Evolutionary conservation across 208 protist genomes (phyloP).

Genomic region (Jaenimonas drosophilae): DNA sequence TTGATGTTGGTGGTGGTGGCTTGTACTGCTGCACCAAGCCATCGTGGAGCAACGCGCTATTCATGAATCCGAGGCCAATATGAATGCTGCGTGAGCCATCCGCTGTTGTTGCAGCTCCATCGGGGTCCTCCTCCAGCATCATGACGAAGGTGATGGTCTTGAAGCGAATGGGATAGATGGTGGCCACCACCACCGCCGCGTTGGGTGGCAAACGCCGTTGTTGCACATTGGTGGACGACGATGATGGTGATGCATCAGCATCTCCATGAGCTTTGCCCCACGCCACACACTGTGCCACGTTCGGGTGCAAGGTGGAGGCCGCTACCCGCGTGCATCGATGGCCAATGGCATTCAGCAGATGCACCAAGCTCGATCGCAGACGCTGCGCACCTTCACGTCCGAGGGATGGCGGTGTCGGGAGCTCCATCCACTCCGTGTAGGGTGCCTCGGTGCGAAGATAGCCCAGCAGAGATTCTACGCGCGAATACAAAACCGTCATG

Average conservation of each 20-base stretch:
- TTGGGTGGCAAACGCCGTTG: constrained; percentile 6
- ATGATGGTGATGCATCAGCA: too few relatives aligned
- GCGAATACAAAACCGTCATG: constrained; percentile 15
- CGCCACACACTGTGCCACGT: too few relatives aligned
- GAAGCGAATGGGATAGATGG: constrained; percentile 28
- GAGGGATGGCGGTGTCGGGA: constrained; percentile 30
- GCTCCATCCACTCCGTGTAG: constrained; percentile 31
- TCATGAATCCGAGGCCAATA: constrained; percentile 34
- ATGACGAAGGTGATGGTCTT: constrained; percentile 20
- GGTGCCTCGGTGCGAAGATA: constrained; percentile 25
- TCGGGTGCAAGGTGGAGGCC: constrained; percentile 3
- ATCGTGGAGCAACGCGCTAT: constrained; percentile 39
- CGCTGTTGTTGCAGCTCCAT: too few relatives aligned
- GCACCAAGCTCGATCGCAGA: constrained; percentile 26
- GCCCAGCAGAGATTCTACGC: constrained; percentile 42
- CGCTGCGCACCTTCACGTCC: constrained; percentile 20
- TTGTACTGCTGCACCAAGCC: constrained; percentile 40
- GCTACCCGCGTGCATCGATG: constrained; percentile 31
- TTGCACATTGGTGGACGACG: too few relatives aligned
- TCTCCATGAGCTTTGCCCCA: too few relatives aligned
- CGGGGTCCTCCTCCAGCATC: constrained; percentile 22
- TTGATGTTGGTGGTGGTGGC: too few relatives aligned
- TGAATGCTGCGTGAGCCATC: too few relatives aligned
- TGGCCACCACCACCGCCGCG: constrained; percentile 18
- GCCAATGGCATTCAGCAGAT: constrained; percentile 34